Conservation (phyloP, 495 filamentous ascomycete species). For the Aspergillus nanangensis region DNA sequence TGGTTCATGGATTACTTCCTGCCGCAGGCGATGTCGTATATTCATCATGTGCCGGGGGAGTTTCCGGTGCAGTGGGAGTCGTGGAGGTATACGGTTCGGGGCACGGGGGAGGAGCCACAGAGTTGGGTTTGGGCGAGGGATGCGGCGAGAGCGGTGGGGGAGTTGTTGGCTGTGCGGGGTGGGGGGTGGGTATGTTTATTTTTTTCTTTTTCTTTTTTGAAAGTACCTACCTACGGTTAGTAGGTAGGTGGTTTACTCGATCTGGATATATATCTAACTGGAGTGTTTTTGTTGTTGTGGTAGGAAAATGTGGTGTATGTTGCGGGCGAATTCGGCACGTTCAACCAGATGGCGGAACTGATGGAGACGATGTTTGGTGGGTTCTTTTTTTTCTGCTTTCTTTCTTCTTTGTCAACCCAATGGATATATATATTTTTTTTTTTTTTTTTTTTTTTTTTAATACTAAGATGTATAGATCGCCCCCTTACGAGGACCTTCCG, state of each 20-base stretch:
- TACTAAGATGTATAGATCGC: not conserved
- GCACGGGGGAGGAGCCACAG: constrained; percentile 5
- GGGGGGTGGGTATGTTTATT: not conserved
- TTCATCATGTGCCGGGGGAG: not conserved
- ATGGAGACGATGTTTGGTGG: constrained; percentile 6
- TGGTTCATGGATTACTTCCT: constrained; percentile 27
- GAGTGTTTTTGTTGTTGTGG: not conserved
- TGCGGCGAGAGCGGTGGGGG: constrained; percentile 5
- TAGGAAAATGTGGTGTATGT: constrained; percentile 9
- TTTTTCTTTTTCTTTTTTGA: constrained; percentile 4
- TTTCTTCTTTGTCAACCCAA: not conserved
- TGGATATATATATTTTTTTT: no score
- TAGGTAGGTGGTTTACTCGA: not conserved
- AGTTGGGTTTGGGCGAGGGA: constrained; percentile 5
- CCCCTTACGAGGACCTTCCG: not conserved
- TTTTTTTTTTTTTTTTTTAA: not conserved
- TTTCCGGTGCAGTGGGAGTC: constrained; percentile 1
- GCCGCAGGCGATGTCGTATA: constrained; percentile 2
- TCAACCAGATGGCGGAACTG: not conserved
- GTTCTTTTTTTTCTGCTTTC: not conserved
- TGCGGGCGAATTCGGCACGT: constrained; percentile 1
- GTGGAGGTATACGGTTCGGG: not conserved
- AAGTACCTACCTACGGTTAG: not conserved
- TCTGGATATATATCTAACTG: not conserved
- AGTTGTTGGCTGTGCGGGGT: constrained; percentile 1